Conservation (phyloP, 1,284 basidiomycete species). For the Malassezia caprae region DNA sequence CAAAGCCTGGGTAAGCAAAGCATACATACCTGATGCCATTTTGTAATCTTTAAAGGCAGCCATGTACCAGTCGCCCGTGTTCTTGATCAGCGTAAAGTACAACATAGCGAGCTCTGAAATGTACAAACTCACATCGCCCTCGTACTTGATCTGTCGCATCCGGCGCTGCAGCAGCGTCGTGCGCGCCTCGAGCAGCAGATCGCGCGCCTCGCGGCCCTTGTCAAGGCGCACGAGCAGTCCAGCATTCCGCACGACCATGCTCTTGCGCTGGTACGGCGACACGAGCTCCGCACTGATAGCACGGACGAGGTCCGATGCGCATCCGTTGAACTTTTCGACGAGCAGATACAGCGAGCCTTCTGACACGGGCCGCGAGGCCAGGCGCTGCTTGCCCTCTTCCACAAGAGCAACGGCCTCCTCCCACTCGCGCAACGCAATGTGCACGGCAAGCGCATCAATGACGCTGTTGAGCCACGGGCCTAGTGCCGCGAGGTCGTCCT, state of each 20-base stretch:
- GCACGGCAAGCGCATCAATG: slow-evolving; percentile 79
- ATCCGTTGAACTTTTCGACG: slow-evolving; percentile 18
- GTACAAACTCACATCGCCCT: slow-evolving; percentile 72
- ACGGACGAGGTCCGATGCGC: slow-evolving; percentile 53
- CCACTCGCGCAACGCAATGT: slow-evolving; percentile 81
- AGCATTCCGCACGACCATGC: slow-evolving; percentile 62
- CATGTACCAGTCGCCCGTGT: slow-evolving; percentile 96
- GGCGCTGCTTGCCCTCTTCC: slow-evolving; percentile 57
- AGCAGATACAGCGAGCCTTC: slow-evolving; percentile 21
- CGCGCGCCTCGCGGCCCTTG: slow-evolving; percentile 67
- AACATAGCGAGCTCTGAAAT: slow-evolving; percentile 70
- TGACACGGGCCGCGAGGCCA: slow-evolving; percentile 58
- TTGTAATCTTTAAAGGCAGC: slow-evolving; percentile 88
- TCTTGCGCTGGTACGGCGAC: slow-evolving; percentile 67
- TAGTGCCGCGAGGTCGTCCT: slow-evolving; percentile 36
- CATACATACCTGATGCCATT: slow-evolving; percentile 59
- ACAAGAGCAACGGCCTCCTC: slow-evolving; percentile 71
- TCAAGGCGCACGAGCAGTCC: slow-evolving; percentile 64
- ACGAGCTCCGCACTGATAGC: slow-evolving; percentile 67
- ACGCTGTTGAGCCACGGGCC: slow-evolving; percentile 75
- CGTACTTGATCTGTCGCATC: slow-evolving; percentile 74
- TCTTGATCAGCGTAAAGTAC: slow-evolving; percentile 77
- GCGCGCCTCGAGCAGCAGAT: slow-evolving; percentile 71
- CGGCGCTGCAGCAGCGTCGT: slow-evolving; percentile 65
- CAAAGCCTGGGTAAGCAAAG: slow-evolving; percentile 53